A percentile compares a stretch with the other conserved stretches of the same genome.
These are phyloP conservation scores for Venturia effusa DNA, from an alignment of 2,329 filamentous ascomycete genomes.

Conservation along the genomic window DNA sequence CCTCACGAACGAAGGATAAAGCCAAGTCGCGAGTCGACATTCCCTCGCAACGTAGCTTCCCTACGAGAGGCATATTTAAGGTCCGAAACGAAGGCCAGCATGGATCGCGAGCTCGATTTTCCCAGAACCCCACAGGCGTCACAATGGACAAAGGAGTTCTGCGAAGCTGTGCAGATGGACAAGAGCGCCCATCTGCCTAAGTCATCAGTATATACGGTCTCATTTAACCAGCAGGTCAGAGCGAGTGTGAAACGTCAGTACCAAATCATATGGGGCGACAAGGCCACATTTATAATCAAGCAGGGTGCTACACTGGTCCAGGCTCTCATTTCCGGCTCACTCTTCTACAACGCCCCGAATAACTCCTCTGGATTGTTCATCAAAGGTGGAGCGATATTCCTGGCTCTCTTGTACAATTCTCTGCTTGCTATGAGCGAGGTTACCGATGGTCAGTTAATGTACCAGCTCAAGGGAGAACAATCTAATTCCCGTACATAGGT, in stretches of 20 bases:
- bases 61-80: constrained; percentile 36
- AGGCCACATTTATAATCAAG: constrained; percentile 39
- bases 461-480: neutral
- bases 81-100: constrained; percentile 17
- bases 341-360: constrained; percentile 44
- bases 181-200: neutral
- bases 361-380: constrained; percentile 47
- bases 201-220: constrained; percentile 20
- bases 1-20: constrained; percentile 46
- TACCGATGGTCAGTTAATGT: constrained; percentile 31
- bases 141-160: constrained; percentile 20
- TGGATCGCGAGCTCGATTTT: constrained; percentile 14
- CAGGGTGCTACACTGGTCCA: constrained; percentile 36
- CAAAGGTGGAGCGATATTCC: constrained; percentile 51
- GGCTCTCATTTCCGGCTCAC: constrained; percentile 28
- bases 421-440: constrained; percentile 51
- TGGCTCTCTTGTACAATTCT: constrained; percentile 52
- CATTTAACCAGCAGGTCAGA: constrained; percentile 28
- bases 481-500: constrained; percentile 18
- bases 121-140: neutral
- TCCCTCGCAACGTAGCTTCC: constrained; percentile 58
- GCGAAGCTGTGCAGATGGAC: constrained; percentile 17
- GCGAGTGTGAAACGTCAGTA: constrained; percentile 32
- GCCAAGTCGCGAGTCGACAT: constrained; percentile 47
- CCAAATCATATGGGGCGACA: constrained; percentile 44